Conservation (phyloP, 2,329 filamentous ascomycete species). For the Rutstroemia sp. region DNA sequence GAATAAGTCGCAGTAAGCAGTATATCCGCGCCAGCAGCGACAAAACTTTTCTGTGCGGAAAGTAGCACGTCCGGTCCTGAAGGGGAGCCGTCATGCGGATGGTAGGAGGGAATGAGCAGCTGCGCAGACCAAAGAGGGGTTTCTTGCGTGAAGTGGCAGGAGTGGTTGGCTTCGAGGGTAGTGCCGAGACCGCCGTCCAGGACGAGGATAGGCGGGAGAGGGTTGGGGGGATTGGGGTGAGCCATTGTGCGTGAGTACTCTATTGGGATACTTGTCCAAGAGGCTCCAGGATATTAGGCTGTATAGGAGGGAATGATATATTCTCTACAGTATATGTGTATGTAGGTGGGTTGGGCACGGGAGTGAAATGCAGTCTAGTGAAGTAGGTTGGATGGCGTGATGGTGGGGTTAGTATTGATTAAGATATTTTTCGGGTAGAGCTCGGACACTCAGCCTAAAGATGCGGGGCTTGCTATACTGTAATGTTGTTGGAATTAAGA, state of each 20-base stretch:
- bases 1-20: conserved; percentile 64
- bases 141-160: conserved; percentile 41
- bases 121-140: conserved; percentile 63
- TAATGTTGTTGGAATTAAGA: no score
- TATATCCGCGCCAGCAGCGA: conserved; percentile 50
- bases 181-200: conserved; percentile 64
- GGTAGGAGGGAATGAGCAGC: conserved; percentile 47
- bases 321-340: no score
- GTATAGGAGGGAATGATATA: no score
- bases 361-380: no score
- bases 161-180: conserved; percentile 52
- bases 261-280: not conserved
- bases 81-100: conserved; percentile 29
- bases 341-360: no score
- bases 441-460: no score
- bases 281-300: no score
- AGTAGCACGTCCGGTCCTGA: not conserved
- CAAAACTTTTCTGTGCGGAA: conserved; percentile 24
- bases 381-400: no score
- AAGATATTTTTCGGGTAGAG: no score
- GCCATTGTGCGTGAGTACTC: not conserved
- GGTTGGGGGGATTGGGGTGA: not conserved
- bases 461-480: no score
- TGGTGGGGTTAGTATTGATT: no score
- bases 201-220: conserved; percentile 30